These are phyloP conservation scores for Mentha longifolia DNA, from an alignment of 257 asterid genomes.

Conservation along the genomic window DNA sequence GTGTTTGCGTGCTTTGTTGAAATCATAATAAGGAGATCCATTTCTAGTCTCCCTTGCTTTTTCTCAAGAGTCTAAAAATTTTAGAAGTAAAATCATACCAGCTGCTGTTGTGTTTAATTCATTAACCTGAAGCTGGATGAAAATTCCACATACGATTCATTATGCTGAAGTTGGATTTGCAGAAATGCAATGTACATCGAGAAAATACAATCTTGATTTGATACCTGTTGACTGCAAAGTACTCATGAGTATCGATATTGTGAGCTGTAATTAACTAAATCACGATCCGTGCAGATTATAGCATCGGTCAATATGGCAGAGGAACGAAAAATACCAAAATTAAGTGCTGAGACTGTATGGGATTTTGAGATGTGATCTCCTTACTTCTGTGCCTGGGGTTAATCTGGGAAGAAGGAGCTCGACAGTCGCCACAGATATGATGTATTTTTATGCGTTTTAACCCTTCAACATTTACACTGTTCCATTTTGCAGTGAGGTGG, in stretches of 20 bases:
- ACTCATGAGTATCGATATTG: not conserved
- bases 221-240: not conserved
- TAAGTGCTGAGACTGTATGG: conserved; percentile 84
- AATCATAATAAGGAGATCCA: not conserved
- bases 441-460: conserved; percentile 20
- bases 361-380: conserved; percentile 71
- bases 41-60: not conserved
- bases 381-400: conserved; percentile 28
- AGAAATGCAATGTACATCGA: not conserved
- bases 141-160: not conserved
- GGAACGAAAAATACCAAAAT: conserved; percentile 62
- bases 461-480: conserved; percentile 5
- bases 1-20: not conserved
- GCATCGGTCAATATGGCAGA: conserved; percentile 78
- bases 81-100: conserved; percentile 3
- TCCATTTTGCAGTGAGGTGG: conserved; percentile 31
- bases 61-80: not conserved
- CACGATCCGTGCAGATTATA: conserved; percentile 53
- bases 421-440: not conserved
- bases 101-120: conserved; percentile 4
- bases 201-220: not conserved
- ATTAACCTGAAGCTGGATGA: not conserved
- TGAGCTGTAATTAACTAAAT: conserved; percentile 20
- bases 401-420: conserved; percentile 14
- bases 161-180: not conserved